These are phyloP conservation scores for Effrenium voratum DNA, from an alignment of 73 alveolate species.

Conservation along the genomic window DNA sequence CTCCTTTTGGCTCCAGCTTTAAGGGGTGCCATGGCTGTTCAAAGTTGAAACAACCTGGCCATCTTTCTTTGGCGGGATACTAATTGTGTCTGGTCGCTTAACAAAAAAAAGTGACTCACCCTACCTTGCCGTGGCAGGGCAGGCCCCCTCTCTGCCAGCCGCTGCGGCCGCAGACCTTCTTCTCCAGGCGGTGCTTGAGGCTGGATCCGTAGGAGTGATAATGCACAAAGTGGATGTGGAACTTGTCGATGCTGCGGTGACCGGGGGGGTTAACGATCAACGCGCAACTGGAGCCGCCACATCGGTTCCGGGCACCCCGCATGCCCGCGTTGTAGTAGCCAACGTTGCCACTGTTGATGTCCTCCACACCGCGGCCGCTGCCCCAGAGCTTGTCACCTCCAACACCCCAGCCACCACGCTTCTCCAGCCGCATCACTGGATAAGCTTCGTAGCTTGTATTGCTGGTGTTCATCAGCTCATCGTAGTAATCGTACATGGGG, in stretches of 20 bases:
- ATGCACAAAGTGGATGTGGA: constrained; percentile 90
- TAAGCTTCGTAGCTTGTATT: too few species aligned
- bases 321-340: constrained; percentile 88
- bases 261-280: constrained; percentile 74
- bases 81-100: too few species aligned
- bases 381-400: constrained; percentile 92
- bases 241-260: constrained; percentile 80
- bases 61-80: too few species aligned
- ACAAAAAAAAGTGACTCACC: too few species aligned
- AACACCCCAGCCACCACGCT: constrained; percentile 27
- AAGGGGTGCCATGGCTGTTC: too few species aligned
- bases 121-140: constrained; percentile 73
- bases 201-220: constrained; percentile 51
- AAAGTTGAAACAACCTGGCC: too few species aligned
- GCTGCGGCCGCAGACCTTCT: constrained; percentile 68
- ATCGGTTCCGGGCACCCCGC: constrained; percentile 45
- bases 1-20: too few species aligned
- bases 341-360: constrained; percentile 64
- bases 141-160: constrained; percentile 66
- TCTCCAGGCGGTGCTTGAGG: constrained; percentile 63
- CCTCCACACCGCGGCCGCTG: constrained; percentile 81
- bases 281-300: constrained; percentile 68
- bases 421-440: too few species aligned
- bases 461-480: too few species aligned
- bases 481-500: too few species aligned